Evolutionary conservation across 768 basidiomycete genomes (phyloP), one percentile per base, ranked within the genome.

Genomic region (Boletellus ananiceps): DNA sequence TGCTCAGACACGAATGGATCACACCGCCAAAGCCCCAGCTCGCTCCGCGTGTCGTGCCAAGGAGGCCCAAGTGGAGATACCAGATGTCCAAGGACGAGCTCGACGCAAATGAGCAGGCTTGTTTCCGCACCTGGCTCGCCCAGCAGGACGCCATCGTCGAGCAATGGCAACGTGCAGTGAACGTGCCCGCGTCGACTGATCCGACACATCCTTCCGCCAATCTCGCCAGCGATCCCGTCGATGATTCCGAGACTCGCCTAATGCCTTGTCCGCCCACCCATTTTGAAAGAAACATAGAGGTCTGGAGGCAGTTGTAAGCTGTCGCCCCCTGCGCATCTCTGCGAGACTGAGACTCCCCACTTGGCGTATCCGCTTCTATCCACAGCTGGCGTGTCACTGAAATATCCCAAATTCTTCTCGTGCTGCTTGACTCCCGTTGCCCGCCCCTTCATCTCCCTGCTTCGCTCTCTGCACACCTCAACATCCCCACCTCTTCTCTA

Each of bases 321-420:
- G 45, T 39, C 46, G 47, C 29, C 14, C 40, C 46, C 15, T 31
- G 3, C 44, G 33, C 50, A 32, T 41, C 43, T 39, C 36, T 31
- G 40, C 11, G 21, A 41, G 41, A 37, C 41, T 47, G 29, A 29
- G 41, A 48, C 43, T 18, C 32, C 21, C 16, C 21, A 47, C 40
- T 36, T 31, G 35, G 29, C 32, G 25, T 8, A 8, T 11, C 29
- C 29, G 23, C 23, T 25, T 25, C 29, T 4, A 6, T 31, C 8
- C 36, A 53, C 58, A 91, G 88, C 57, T 97, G 95, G 95, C 81
- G 95, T 33, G 94, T 96, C 18, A 83, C 86, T 6, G 95, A 98
- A 69, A 86, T 88, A 21, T 90, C 90, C 0, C 81, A 93, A 58
- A 89, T 97, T 55, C 73, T 97, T 16, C 80, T 96, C 42, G 76